Percentiles rank a stretch among this genome's conserved stretches.
These are phyloP conservation scores for Kazachstania psychrophila DNA, from an alignment of 805 yeast genomes.

Conservation along the genomic window DNA sequence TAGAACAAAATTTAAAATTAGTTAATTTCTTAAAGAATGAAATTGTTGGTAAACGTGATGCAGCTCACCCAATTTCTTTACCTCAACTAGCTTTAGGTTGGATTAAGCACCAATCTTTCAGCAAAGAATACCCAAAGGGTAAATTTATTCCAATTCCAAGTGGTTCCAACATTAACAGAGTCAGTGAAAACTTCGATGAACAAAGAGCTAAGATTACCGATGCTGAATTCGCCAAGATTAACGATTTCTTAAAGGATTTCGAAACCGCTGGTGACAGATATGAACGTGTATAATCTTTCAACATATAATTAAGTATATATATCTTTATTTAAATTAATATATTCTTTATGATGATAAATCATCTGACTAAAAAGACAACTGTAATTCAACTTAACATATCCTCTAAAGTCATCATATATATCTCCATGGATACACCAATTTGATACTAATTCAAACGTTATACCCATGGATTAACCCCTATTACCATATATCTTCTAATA, in stretches of 20 bases:
- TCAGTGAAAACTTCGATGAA: conserved; percentile 48
- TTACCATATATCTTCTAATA: too few species aligned
- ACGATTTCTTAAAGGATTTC: conserved; percentile 35
- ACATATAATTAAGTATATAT: too few species aligned
- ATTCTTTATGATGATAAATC: too few species aligned
- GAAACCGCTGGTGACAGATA: conserved; percentile 51
- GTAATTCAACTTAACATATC: too few species aligned
- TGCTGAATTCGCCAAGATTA: conserved; percentile 48
- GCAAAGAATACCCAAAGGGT: conserved; percentile 33
- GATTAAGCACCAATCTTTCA: conserved; percentile 37
- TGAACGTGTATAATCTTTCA: conserved; percentile 19
- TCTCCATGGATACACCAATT: too few species aligned
- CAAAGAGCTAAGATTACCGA: conserved; percentile 37
- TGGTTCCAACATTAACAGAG: conserved; percentile 50
- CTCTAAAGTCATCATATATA: too few species aligned
- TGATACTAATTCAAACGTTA: too few species aligned
- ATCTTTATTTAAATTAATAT: too few species aligned
- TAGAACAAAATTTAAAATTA: conserved; percentile 42
- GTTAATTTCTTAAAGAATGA: conserved; percentile 40
- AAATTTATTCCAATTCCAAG: conserved; percentile 74
- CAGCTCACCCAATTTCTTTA: conserved; percentile 39
- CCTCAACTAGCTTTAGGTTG: conserved; percentile 70
- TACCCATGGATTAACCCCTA: too few species aligned
- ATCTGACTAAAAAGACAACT: too few species aligned
- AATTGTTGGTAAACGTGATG: conserved; percentile 40